Percentiles rank a stretch among this genome's conserved stretches.
phyloP scores from a whole-genome alignment of 2,329 filamentous ascomycete species.

The Arthrobotrys megalospora region DNA sequence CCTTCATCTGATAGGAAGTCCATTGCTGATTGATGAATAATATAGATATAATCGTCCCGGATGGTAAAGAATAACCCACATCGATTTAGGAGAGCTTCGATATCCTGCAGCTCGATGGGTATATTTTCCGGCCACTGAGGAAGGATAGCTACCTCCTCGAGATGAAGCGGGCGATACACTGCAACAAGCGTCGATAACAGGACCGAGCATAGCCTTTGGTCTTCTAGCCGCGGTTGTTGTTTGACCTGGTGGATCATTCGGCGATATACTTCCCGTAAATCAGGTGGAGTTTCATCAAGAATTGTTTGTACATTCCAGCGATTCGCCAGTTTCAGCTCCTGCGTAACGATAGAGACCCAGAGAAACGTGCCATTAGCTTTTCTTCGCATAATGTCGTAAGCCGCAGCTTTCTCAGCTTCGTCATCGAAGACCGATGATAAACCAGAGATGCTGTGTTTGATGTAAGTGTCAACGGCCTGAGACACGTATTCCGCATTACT shows the following conservation, averaged over 20 bases:
- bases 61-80: constrained; percentile 69
- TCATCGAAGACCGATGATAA: constrained; percentile 62
- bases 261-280: constrained; percentile 67
- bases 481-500: constrained; percentile 65
- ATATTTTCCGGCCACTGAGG: constrained; percentile 39
- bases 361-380: constrained; percentile 69
- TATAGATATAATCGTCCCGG: constrained; percentile 65
- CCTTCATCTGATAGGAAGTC: constrained; percentile 66
- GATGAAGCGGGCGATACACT: constrained; percentile 5
- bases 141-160: not conserved
- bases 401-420: constrained; percentile 64
- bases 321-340: constrained; percentile 64
- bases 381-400: constrained; percentile 59
- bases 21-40: constrained; percentile 70
- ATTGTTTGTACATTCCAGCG: constrained; percentile 57
- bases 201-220: not conserved
- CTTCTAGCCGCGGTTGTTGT: not conserved
- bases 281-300: constrained; percentile 65
- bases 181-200: constrained; percentile 34
- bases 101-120: constrained; percentile 45
- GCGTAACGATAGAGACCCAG: constrained; percentile 69
- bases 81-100: constrained; percentile 65
- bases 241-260: constrained; percentile 67
- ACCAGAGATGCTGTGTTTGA: constrained; percentile 66
- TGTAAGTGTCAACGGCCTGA: constrained; percentile 67